Percentiles rank a stretch among this genome's conserved stretches.
These are phyloP conservation scores for Phaseolus lunatus DNA, from an alignment of 306 rosid genomes.

Conservation along the genomic window DNA sequence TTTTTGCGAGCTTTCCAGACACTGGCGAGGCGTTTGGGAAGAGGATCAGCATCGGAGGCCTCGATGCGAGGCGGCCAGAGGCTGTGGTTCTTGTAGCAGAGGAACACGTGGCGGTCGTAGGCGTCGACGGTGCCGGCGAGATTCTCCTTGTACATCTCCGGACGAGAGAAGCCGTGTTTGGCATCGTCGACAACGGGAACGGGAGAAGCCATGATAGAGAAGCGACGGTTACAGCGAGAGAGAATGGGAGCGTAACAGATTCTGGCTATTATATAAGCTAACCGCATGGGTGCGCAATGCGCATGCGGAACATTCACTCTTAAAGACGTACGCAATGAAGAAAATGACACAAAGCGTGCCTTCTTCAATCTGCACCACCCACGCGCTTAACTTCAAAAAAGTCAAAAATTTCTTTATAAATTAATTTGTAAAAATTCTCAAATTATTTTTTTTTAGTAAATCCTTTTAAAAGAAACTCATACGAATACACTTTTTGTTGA, in stretches of 20 bases:
- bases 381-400: neutral
- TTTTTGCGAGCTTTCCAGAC: slow-evolving; percentile 67
- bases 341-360: neutral
- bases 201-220: slow-evolving; percentile 56
- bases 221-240: slow-evolving; percentile 5
- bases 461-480: too few relatives aligned
- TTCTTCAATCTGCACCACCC: neutral
- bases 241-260: neutral
- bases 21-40: slow-evolving; percentile 63
- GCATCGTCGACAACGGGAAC: slow-evolving; percentile 51
- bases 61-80: slow-evolving; percentile 80
- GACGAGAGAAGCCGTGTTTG: slow-evolving; percentile 75
- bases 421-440: too few relatives aligned
- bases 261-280: neutral
- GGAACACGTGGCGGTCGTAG: slow-evolving; percentile 89
- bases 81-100: slow-evolving; percentile 76
- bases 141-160: slow-evolving; percentile 76
- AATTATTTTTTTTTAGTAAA: too few relatives aligned
- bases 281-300: slow-evolving; percentile 29
- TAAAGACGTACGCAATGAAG: slow-evolving; percentile 7
- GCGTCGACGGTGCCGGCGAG: slow-evolving; percentile 75
- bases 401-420: too few relatives aligned
- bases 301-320: neutral
- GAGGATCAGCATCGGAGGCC: slow-evolving; percentile 72
- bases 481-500: neutral